Percentiles rank a stretch among this genome's conserved stretches.
Conservation (phyloP, 768 basidiomycete species). For the Agrocybe chaxingu region DNA sequence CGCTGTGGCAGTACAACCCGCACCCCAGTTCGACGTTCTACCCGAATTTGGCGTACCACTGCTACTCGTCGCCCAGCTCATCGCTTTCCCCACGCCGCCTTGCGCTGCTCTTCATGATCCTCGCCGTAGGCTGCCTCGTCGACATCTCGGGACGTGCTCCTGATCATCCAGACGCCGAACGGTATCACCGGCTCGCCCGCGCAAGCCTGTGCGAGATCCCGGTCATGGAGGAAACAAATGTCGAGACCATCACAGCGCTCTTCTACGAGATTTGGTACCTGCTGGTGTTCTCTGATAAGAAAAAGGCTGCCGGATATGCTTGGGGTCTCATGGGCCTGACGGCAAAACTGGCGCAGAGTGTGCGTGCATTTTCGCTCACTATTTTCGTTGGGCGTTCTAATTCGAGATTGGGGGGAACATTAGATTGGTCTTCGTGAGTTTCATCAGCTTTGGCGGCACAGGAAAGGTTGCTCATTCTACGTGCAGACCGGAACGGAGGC, state of each 20-base stretch:
- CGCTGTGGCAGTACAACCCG: slow-evolving; percentile 72
- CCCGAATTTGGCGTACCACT: slow-evolving; percentile 62
- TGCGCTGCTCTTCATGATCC: slow-evolving; percentile 64
- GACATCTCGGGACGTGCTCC: slow-evolving; percentile 46
- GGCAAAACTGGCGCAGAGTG: slow-evolving; percentile 60
- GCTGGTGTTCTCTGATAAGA: slow-evolving; percentile 66
- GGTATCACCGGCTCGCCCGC: slow-evolving; percentile 57
- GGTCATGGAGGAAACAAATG: slow-evolving; percentile 65
- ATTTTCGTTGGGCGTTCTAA: background rate
- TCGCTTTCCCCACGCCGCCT: slow-evolving; percentile 62
- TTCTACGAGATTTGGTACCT: slow-evolving; percentile 70
- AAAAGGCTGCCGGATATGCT: slow-evolving; percentile 57
- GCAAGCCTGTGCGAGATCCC: slow-evolving; percentile 59
- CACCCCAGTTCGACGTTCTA: slow-evolving; percentile 64
- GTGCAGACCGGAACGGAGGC: slow-evolving; percentile 59
- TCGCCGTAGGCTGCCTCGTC: slow-evolving; percentile 66
- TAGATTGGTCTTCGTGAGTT: slow-evolving; percentile 60
- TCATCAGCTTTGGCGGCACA: background rate
- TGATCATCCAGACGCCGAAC: slow-evolving; percentile 53
- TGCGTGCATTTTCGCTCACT: slow-evolving; percentile 28
- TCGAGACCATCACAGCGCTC: slow-evolving; percentile 55
- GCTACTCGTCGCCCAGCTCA: slow-evolving; percentile 49
- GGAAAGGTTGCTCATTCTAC: slow-evolving; percentile 2
- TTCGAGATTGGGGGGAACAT: slow-evolving; percentile 7
- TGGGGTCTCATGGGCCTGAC: slow-evolving; percentile 57